Evolutionary conservation across 352 stramenopile genomes (phyloP), one percentile per base, ranked within the genome.

Genomic region (Pythium graminicola): DNA sequence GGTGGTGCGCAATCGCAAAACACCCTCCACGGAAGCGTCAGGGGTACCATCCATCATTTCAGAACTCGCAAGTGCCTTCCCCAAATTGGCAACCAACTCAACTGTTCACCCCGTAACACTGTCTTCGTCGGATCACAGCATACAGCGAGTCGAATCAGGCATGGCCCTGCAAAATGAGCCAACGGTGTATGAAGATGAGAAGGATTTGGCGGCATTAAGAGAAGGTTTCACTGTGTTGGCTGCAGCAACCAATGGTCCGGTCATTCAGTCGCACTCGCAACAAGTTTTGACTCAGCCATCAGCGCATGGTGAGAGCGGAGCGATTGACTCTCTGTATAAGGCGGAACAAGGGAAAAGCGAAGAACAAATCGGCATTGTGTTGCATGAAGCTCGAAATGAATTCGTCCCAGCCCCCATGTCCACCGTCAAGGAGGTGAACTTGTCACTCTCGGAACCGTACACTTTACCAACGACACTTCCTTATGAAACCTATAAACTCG

Each of bases 401-500:
- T n/a, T n/a, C n/a, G 9, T 2, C n/a, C 9, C 36, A 16, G 7
- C 23, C 16, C 9, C 31, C 9, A 38, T 19, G 9, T 8, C 11
- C 36, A 42, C 36, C 36, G 16, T 16, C 23, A 19, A 42, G 36
- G 9, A 42, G 8, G 23, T 42, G 5, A 6, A 16, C 36, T 11
- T 42, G 8, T 19, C 36, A 3, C 20, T 22, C 42, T 16, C 11
- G 4, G 14, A 32, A 14, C 19, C 20, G 16, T 36, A 9, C 11
- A 3, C 8, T 2, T 10, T 36, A 3, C 24, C 47, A 7, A 28
- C 31, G 6, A 23, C 24, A 27, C 36, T 22, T 9, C 3, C 24
- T 14, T 39, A 31, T 29, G 16, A 58, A 11, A 54, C 35, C 5
- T 43, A 60, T 27, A 60, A 35, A 16, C 36, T 54, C 17, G 53